These are phyloP conservation scores for Mycosphaerella arachidis DNA, from an alignment of 2,329 filamentous ascomycete species.

Conservation along the genomic window DNA sequence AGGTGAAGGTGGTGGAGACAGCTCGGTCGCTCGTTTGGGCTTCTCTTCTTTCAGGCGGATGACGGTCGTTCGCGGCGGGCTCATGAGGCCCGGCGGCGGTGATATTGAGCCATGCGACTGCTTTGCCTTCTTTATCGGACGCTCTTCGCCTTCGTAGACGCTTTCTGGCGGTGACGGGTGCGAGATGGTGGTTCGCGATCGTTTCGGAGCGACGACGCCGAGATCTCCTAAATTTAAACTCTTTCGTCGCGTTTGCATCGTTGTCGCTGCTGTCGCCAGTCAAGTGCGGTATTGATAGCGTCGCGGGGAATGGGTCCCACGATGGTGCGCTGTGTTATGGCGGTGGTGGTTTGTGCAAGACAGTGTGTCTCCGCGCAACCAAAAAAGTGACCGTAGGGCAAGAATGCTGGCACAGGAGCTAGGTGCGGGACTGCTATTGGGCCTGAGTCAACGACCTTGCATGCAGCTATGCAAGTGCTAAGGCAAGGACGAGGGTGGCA, in stretches of 20 bases:
- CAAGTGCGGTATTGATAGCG: slow-evolving; percentile 1
- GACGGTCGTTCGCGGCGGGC: slow-evolving; percentile 41
- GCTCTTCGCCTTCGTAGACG: slow-evolving; percentile 57
- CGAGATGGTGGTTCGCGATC: slow-evolving; percentile 35
- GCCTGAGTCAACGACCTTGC: slow-evolving; percentile 4
- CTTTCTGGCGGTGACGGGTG: slow-evolving; percentile 58
- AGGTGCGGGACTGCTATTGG: not conserved
- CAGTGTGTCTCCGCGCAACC: not conserved
- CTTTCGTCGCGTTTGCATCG: slow-evolving; percentile 93
- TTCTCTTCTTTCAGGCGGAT: slow-evolving; percentile 47
- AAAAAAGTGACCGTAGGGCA: not conserved
- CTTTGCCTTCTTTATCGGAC: slow-evolving; percentile 61
- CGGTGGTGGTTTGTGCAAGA: not conserved
- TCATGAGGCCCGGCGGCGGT: slow-evolving; percentile 38
- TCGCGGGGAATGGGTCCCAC: not conserved
- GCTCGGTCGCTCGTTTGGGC: slow-evolving; percentile 52
- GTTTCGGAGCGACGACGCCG: slow-evolving; percentile 75
- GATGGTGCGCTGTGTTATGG: not conserved
- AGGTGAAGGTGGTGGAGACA: slow-evolving; percentile 78
- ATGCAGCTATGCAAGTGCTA: not conserved
- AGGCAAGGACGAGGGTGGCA: slow-evolving; percentile 3
- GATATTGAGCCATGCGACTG: slow-evolving; percentile 60
- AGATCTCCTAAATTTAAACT: slow-evolving; percentile 88
- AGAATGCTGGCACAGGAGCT: not conserved
- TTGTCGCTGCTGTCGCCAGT: slow-evolving; percentile 19